Base-by-base conservation (phyloP, 2,329 filamentous ascomycete species). In the Huntiella abstrusa region DNA sequence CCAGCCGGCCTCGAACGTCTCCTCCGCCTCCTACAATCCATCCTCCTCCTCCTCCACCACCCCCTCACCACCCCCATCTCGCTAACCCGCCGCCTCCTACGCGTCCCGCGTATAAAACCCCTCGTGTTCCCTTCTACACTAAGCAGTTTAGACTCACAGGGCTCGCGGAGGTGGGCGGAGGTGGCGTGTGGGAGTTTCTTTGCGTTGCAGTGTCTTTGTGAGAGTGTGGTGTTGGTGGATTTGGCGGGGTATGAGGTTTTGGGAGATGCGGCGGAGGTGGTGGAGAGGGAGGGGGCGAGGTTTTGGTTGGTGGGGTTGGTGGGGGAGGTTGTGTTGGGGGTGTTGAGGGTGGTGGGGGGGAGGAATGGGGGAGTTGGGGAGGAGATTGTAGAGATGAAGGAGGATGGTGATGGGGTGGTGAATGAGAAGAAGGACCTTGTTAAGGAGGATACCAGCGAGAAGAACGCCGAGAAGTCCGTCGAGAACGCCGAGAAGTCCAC, bases 261-360 rank as follows among this genome's bases (percentile, higher is more conserved):
- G 51, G 69, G 67, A 0, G 54, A 68, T 1, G 67, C 65, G 34
- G 55, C 63, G 58, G 67, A 54, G n/a, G 53, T 51, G 19, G 54
- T 80, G 3, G 64, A 73, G 40, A 51, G 69, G 16, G 76, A 84
- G 59, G 73, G 71, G 0, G 74, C 81, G 60, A 69, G 74, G 45
- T 77, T 80, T 59, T 86, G 81, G 81, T 71, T 83, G 52, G 71
- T 76, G 35, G 69, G 70, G 0, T 61, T 84, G 16, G 61, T 61
- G 8, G 68, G 70, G 49, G 72, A 69, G 1, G 60, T 73, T 0
- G 37, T 69, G 2, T 54, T 64, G 17, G 61, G 64, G 2, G 28
- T 65, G 32, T 52, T 72, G 50, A 59, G 64, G 50, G 55, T 73
- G 35, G 48, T 61, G n/a, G 58, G 57, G 39, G 51, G 64, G 10